Conservation (phyloP, 1,284 basidiomycete genomes). For the Phellopilus nigrolimitatus region DNA sequence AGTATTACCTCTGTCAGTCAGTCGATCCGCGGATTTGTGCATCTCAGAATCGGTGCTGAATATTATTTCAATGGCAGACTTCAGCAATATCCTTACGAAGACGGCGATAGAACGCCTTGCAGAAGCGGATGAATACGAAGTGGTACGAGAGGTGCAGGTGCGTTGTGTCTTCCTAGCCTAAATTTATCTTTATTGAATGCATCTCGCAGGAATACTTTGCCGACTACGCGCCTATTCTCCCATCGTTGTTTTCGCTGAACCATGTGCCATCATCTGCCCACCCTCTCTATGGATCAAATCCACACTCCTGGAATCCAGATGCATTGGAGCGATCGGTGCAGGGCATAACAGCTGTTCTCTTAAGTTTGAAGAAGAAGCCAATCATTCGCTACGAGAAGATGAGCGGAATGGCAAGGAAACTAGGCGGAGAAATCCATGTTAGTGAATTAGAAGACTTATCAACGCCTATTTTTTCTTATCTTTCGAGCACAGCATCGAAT, state of each 20-base stretch:
- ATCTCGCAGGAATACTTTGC: slow-evolving; percentile 84
- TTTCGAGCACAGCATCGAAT: slow-evolving; percentile 53
- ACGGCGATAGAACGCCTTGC: slow-evolving; percentile 90
- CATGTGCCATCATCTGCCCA: slow-evolving; percentile 57
- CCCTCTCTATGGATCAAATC: slow-evolving; percentile 67
- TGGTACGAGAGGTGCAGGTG: slow-evolving; percentile 95
- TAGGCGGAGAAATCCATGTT: slow-evolving; percentile 84
- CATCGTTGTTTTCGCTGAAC: slow-evolving; percentile 87
- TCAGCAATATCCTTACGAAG: slow-evolving; percentile 92
- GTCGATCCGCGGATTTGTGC: slow-evolving; percentile 41
- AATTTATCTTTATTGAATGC: slow-evolving; percentile 23
- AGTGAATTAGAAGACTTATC: not conserved
- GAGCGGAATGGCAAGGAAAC: slow-evolving; percentile 86
- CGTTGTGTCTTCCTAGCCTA: slow-evolving; percentile 23
- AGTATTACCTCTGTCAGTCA: slow-evolving; percentile 96
- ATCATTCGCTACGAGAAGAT: slow-evolving; percentile 93
- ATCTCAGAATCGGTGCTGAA: slow-evolving; percentile 9
- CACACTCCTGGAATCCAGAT: slow-evolving; percentile 62
- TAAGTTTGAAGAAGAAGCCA: slow-evolving; percentile 96
- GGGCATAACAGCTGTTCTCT: slow-evolving; percentile 82
- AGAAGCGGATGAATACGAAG: slow-evolving; percentile 93
- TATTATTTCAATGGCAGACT: slow-evolving; percentile 52
- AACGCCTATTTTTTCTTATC: not conserved
- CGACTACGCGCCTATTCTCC: slow-evolving; percentile 86
- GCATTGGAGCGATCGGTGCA: slow-evolving; percentile 78